A percentile compares a stretch with the other conserved stretches of the same genome.
Evolutionary conservation across 495 filamentous ascomycete species (phyloP).

Genomic region (Penicillium pulvis): DNA sequence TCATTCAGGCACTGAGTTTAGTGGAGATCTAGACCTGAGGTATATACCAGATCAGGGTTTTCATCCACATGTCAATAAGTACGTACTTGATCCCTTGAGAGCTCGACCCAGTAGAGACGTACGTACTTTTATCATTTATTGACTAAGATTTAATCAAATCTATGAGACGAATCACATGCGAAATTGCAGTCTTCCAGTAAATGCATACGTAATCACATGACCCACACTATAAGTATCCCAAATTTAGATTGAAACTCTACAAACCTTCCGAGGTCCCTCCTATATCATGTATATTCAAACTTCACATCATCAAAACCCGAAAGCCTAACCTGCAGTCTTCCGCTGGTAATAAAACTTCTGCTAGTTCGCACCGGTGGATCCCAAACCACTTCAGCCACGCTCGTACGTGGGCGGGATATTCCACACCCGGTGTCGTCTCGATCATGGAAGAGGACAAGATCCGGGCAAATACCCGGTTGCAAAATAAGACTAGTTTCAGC

Average conservation of each 20-base stretch:
- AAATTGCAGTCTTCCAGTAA: not conserved
- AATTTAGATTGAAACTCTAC: not conserved
- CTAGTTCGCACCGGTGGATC: slow-evolving; percentile 31
- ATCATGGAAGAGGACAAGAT: slow-evolving; percentile 34
- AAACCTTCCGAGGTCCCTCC: not conserved
- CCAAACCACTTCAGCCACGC: slow-evolving; percentile 43
- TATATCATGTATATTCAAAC: not conserved
- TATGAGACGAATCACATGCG: not conserved
- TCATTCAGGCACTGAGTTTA: slow-evolving; percentile 6
- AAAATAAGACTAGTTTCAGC: slow-evolving; percentile 7
- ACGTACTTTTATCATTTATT: too few species aligned
- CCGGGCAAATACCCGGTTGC: slow-evolving; percentile 17
- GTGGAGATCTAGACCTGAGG: slow-evolving; percentile 7
- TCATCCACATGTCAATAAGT: not conserved
- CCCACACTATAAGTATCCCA: slow-evolving; percentile 12
- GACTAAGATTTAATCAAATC: not conserved
- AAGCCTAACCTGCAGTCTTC: slow-evolving; percentile 17
- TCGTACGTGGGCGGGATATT: slow-evolving; percentile 26
- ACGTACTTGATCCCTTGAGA: not conserved
- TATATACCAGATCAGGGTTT: not conserved
- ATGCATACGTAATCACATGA: slow-evolving; percentile 10
- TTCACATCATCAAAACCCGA: not conserved
- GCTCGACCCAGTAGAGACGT: too few species aligned
- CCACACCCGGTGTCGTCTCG: slow-evolving; percentile 38
- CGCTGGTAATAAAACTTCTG: slow-evolving; percentile 30